Conservation (phyloP, 2,329 filamentous ascomycete genomes). For the Dryadomyces sulphureus region DNA sequence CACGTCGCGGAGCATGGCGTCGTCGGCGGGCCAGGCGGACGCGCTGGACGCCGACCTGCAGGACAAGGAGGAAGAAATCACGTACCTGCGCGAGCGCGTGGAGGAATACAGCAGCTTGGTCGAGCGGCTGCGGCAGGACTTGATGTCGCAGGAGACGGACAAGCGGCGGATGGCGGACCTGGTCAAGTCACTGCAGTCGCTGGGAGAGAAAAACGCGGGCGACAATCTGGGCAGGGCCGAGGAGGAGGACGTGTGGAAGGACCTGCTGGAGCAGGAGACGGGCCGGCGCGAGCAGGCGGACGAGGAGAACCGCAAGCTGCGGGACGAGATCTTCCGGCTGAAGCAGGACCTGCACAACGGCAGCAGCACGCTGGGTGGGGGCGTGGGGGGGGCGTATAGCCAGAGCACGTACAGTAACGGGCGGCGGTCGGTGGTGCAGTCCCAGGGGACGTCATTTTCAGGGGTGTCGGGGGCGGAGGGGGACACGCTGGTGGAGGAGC, state of each 20-base stretch:
- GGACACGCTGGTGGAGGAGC: constrained; percentile 55
- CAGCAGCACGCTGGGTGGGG: constrained; percentile 10
- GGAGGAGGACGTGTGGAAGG: constrained; percentile 81
- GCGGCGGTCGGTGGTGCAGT: constrained; percentile 33
- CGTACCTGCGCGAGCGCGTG: constrained; percentile 71
- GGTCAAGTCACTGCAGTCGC: constrained; percentile 44
- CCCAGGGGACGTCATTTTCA: neutral
- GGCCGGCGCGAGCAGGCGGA: constrained; percentile 79
- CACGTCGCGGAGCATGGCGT: constrained; percentile 40
- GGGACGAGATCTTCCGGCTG: constrained; percentile 69
- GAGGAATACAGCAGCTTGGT: constrained; percentile 75
- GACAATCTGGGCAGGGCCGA: constrained; percentile 38
- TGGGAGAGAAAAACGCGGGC: constrained; percentile 33
- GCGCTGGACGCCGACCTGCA: constrained; percentile 44
- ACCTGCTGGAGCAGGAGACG: constrained; percentile 83
- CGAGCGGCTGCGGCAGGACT: constrained; percentile 66
- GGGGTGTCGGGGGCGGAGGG: constrained; percentile 20
- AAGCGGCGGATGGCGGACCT: constrained; percentile 77
- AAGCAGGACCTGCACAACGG: constrained; percentile 37
- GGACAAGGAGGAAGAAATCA: constrained; percentile 71
- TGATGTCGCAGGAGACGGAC: constrained; percentile 65
- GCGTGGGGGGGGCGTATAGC: too few species aligned
- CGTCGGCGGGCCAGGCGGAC: constrained; percentile 41
- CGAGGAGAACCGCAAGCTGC: constrained; percentile 69
- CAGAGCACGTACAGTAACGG: constrained; percentile 53